phyloP scores from a whole-genome alignment of 2,329 filamentous ascomycete genomes.

The Trichoderma cornu-damae region DNA sequence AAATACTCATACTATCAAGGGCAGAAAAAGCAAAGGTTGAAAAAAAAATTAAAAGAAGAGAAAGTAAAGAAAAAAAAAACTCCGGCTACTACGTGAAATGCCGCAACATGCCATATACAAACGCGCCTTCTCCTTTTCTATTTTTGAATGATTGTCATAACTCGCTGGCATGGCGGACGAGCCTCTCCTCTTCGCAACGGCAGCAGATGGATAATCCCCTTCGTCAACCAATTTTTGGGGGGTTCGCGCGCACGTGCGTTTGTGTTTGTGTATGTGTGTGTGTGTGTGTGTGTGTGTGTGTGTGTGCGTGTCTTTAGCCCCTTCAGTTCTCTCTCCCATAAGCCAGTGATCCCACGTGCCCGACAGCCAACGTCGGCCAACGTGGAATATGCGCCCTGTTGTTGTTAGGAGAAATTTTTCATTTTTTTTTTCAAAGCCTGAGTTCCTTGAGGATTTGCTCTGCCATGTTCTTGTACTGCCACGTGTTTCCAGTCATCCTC shows the following conservation, averaged over 20 bases:
- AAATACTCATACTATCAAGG: neutral
- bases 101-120: constrained; percentile 24
- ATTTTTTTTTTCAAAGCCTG: no score
- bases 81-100: constrained; percentile 20
- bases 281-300: no score
- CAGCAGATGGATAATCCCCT: neutral
- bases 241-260: no score
- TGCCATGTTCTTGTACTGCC: constrained; percentile 98
- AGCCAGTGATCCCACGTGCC: neutral
- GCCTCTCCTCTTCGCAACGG: neutral
- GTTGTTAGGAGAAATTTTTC: constrained; percentile 25
- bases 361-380: neutral
- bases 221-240: no score
- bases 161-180: neutral
- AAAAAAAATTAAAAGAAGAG: neutral
- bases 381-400: neutral
- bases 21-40: neutral
- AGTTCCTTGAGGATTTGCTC: constrained; percentile 88
- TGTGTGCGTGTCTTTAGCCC: no score
- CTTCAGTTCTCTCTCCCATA: neutral
- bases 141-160: constrained; percentile 3
- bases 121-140: constrained; percentile 19
- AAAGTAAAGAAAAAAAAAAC: constrained; percentile 4
- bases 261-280: no score
- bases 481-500: constrained; percentile 89